Percentiles rank a stretch among this genome's conserved stretches.
phyloP scores from a whole-genome alignment of 768 basidiomycete genomes.

The Boletus rubropictus region DNA sequence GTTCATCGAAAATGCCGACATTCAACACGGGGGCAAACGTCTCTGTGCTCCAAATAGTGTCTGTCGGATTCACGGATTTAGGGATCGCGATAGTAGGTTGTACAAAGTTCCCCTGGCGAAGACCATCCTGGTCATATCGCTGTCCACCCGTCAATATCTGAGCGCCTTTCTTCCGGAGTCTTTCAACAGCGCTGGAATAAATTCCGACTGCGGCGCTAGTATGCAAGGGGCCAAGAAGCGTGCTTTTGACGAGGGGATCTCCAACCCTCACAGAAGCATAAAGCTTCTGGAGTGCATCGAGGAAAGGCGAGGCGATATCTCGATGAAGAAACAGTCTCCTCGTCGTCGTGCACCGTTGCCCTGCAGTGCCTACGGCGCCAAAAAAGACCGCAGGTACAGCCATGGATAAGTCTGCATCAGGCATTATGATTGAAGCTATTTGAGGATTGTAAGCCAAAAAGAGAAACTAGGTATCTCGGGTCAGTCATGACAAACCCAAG shows the following conservation, averaged over 20 bases:
- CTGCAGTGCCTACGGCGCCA: conserved; percentile 82
- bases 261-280: conserved; percentile 72
- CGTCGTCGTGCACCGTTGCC: conserved; percentile 83
- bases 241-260: conserved; percentile 72
- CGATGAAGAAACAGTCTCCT: conserved; percentile 86
- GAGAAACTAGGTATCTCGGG: conserved; percentile 16
- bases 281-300: conserved; percentile 64
- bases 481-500: conserved; percentile 14
- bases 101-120: conserved; percentile 79
- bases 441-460: conserved; percentile 12
- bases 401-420: conserved; percentile 86
- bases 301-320: conserved; percentile 67
- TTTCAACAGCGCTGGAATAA: conserved; percentile 57
- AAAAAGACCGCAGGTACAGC: conserved; percentile 91
- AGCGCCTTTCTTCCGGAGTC: conserved; percentile 60
- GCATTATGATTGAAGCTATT: conserved; percentile 84
- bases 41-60: conserved; percentile 70
- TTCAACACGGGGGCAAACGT: conserved; percentile 88
- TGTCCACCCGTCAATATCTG: conserved; percentile 73
- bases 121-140: conserved; percentile 43
- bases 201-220: conserved; percentile 57
- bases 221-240: conserved; percentile 86
- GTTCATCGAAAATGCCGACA: conserved; percentile 78
- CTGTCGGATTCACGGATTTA: conserved; percentile 45
- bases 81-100: conserved; percentile 80